These are phyloP conservation scores for Centaurea solstitialis DNA, from an alignment of 129 eudicot species.

Conservation along the genomic window DNA sequence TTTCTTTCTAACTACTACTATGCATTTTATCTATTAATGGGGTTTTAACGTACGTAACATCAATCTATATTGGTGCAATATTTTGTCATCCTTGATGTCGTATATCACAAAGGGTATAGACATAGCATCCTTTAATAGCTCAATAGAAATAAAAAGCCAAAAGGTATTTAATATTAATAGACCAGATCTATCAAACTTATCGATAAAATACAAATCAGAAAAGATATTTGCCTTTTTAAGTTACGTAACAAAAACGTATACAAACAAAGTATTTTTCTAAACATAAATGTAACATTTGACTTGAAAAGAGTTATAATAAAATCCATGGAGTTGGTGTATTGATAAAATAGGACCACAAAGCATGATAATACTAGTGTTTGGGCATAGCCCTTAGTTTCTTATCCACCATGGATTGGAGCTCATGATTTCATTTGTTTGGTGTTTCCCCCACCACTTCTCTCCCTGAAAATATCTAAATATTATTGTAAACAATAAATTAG, in stretches of 20 bases:
- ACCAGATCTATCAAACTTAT: too few relatives aligned
- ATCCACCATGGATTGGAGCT: neutral
- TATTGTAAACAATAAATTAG: too few relatives aligned
- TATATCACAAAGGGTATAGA: neutral
- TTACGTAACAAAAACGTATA: too few relatives aligned
- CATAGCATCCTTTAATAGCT: neutral
- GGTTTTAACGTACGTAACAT: too few relatives aligned
- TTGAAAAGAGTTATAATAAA: too few relatives aligned
- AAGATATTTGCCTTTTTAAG: too few relatives aligned
- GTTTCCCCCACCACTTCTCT: conserved; percentile 6
- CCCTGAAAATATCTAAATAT: neutral
- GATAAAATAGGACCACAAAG: conserved; percentile 16
- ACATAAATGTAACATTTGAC: too few relatives aligned
- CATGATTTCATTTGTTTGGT: conserved; percentile 12
- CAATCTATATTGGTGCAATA: neutral
- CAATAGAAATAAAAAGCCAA: too few relatives aligned
- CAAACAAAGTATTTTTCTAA: too few relatives aligned
- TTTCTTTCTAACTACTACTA: neutral
- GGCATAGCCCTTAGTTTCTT: conserved; percentile 19
- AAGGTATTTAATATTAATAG: too few relatives aligned
- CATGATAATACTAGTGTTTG: conserved; percentile 7
- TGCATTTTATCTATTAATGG: too few relatives aligned
- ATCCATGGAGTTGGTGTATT: neutral
- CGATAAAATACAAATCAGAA: too few relatives aligned
- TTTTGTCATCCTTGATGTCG: neutral